phyloP scores from a whole-genome alignment of 345 rosid genomes.

The Gossypium stocksii region DNA sequence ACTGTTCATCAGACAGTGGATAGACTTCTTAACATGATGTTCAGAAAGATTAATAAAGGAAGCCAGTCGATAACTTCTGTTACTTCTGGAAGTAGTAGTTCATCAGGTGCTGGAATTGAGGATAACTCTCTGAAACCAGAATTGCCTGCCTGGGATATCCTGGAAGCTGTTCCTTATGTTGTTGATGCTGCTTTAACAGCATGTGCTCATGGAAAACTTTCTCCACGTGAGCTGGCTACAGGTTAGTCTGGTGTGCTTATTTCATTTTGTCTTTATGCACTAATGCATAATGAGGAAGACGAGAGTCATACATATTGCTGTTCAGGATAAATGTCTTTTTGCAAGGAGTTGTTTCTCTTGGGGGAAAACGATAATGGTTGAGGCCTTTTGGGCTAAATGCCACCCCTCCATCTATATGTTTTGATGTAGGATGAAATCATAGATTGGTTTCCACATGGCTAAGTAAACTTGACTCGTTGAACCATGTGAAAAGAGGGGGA shows the following conservation, averaged over 20 bases:
- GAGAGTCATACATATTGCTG: neutral
- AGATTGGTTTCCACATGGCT: neutral
- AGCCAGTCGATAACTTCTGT: slow-evolving; percentile 54
- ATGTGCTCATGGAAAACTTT: slow-evolving; percentile 88
- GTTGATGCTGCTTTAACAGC: slow-evolving; percentile 97
- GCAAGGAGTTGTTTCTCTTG: neutral
- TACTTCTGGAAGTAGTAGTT: slow-evolving; percentile 74
- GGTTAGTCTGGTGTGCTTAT: slow-evolving; percentile 43
- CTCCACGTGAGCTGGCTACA: slow-evolving; percentile 96
- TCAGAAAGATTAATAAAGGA: slow-evolving; percentile 62
- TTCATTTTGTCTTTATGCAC: neutral
- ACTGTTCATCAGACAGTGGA: slow-evolving; percentile 80
- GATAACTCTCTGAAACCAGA: slow-evolving; percentile 58
- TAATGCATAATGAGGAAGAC: neutral
- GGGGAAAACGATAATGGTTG: slow-evolving; percentile 1
- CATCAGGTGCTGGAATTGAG: slow-evolving; percentile 68
- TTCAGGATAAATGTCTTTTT: neutral
- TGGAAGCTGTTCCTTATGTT: slow-evolving; percentile 85
- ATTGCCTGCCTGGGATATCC: slow-evolving; percentile 94
- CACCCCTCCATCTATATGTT: neutral
- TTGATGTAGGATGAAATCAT: neutral
- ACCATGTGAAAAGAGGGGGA: neutral
- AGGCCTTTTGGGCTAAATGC: neutral
- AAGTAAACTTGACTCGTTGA: neutral
- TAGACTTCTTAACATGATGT: slow-evolving; percentile 74